Conservation (phyloP, 2,329 filamentous ascomycete genomes). For the Aspergillus melleus region DNA sequence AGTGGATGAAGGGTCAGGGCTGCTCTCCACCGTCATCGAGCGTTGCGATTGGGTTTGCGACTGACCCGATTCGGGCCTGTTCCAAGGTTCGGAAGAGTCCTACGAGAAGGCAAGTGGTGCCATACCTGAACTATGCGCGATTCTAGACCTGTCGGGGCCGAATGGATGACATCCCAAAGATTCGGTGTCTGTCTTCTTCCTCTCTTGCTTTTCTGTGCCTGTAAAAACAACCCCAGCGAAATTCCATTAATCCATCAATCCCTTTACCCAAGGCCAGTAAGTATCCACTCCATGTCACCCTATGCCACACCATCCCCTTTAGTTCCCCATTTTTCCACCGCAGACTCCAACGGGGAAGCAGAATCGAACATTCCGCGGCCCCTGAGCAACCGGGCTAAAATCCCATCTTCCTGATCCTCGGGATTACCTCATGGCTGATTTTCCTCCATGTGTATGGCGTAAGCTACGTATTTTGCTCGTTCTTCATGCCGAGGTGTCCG, state of each 20-base stretch:
- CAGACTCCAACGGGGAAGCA: slow-evolving; percentile 18
- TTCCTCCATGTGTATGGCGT: background rate
- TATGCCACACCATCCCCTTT: slow-evolving; percentile 1
- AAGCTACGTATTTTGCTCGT: background rate
- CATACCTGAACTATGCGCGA: background rate
- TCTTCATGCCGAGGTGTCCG: too few species aligned
- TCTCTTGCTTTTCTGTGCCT: background rate
- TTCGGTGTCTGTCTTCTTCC: too few species aligned
- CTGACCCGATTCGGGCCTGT: slow-evolving; percentile 1
- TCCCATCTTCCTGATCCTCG: slow-evolving; percentile 21
- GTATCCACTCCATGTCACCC: background rate
- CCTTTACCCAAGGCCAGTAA: background rate
- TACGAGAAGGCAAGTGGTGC: background rate
- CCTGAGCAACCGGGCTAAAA: slow-evolving; percentile 17
- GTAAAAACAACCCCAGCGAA: background rate
- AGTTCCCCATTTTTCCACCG: slow-evolving; percentile 7
- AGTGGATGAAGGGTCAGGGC: slow-evolving; percentile 10
- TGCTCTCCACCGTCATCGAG: slow-evolving; percentile 6
- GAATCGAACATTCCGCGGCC: slow-evolving; percentile 21
- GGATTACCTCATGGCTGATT: slow-evolving; percentile 6
- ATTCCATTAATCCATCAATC: background rate
- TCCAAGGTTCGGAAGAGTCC: background rate
- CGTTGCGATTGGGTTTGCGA: slow-evolving; percentile 1
- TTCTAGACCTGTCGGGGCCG: background rate
- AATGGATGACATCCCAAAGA: background rate